Evolutionary conservation across 2,329 filamentous ascomycete species (phyloP), one percentile per base, ranked within the genome.

Genomic region (Massarina eburnea): DNA sequence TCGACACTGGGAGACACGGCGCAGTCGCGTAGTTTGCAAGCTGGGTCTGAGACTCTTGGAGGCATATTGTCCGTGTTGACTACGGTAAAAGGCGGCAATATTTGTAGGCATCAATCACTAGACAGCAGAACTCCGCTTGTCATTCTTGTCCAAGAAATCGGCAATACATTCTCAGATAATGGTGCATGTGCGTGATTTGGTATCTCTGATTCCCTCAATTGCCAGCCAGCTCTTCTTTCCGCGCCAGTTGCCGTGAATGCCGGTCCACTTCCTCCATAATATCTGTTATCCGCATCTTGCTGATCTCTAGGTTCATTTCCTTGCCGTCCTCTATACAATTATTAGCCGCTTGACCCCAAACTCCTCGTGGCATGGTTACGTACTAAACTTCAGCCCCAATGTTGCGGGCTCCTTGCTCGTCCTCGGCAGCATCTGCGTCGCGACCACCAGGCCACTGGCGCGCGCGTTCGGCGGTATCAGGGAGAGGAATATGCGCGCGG

Each of bases 231-330:
- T 95, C 91, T 59, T 91, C 88, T 72, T 89, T 83, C 68, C 95
- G 86, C 61, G 89, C 84, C 64, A 97, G 73, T 57, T 79, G 77
- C 57, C 94, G 82, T 40, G 91, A 96, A 74, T 97, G 90, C 62
- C 94, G 80, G 69, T 96, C 88, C 35, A 96, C 84, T 72, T 97
- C 91, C 69, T 91, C 88, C 46, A 92, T 80, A 17, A 97, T 82
- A 62, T 91, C 88, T 67, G 89, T 88, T 66, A 97, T 91, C 58
- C 85, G 87, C 73, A 91, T 78, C 70, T 86, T 87, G 58, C 89
- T 84, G 56, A 89, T 80, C 66, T 96, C 85, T 30, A 97, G 80
- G 26, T 83, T 83, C 76, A 97, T 82, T 63, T 95, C 86, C 75
- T 92, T 95, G 60, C 94, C 94, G 66, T 96, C 94, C 79, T 96